phyloP scores from a whole-genome alignment of 441 rosid species.

The Daphne laureola region DNA sequence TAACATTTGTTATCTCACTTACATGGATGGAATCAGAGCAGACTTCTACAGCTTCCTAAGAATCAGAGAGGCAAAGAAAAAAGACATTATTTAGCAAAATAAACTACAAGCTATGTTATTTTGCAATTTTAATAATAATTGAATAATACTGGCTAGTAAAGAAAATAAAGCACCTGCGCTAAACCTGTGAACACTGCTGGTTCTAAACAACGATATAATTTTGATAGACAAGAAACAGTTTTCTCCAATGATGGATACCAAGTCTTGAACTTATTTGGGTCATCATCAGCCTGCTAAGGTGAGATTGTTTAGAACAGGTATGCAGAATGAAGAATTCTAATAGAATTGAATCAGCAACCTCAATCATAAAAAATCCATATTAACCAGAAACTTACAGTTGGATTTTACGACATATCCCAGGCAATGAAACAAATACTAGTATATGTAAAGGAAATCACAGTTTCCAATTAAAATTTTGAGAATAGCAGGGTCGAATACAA shows the following conservation, averaged over 20 bases:
- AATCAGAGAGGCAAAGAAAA: slow-evolving; percentile 18
- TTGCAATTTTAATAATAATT: slow-evolving; percentile 10
- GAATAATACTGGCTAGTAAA: slow-evolving; percentile 13
- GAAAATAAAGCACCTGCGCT: slow-evolving; percentile 67
- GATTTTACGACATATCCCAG: too few relatives aligned
- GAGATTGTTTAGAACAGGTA: background rate
- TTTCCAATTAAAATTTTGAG: too few relatives aligned
- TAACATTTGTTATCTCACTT: slow-evolving; percentile 26
- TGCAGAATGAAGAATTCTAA: background rate
- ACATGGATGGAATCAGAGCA: slow-evolving; percentile 88
- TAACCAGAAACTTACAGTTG: slow-evolving; percentile 1
- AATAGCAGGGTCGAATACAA: too few relatives aligned
- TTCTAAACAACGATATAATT: slow-evolving; percentile 83
- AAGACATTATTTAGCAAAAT: slow-evolving; percentile 6
- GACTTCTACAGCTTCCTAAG: slow-evolving; percentile 95
- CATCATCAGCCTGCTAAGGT: slow-evolving; percentile 54
- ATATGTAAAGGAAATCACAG: too few relatives aligned
- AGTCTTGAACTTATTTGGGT: slow-evolving; percentile 56
- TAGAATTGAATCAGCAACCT: slow-evolving; percentile 10
- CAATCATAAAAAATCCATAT: slow-evolving; percentile 7
- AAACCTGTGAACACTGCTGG: slow-evolving; percentile 87
- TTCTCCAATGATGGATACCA: slow-evolving; percentile 97
- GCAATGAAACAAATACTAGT: too few relatives aligned
- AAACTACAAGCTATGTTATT: slow-evolving; percentile 11
- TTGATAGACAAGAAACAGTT: slow-evolving; percentile 86